Conservation (phyloP, 768 basidiomycete species). For the Gautieria morchelliformis region DNA sequence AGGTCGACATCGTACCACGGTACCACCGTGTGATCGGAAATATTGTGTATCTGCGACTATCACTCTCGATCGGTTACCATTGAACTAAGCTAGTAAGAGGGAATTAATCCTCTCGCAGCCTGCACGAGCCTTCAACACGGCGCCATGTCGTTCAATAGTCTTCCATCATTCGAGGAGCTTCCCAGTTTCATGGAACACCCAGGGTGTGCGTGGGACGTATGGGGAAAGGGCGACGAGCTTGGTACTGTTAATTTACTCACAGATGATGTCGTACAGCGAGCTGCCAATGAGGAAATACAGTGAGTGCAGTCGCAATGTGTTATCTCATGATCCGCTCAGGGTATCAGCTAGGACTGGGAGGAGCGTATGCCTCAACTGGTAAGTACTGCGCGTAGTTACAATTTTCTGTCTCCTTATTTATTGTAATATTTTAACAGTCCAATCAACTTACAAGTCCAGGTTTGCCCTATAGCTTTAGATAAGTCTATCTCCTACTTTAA, state of each 20-base stretch:
- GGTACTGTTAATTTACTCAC: conserved; percentile 13
- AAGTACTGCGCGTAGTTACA: not conserved
- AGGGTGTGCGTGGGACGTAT: conserved; percentile 11
- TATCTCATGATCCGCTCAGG: not conserved
- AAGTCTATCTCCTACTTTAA: not conserved
- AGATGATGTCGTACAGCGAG: conserved; percentile 6
- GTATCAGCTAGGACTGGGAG: conserved; percentile 6
- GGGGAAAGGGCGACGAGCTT: conserved; percentile 11
- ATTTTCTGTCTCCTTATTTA: not conserved
- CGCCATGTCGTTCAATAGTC: conserved; percentile 1
- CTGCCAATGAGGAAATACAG: conserved; percentile 7
- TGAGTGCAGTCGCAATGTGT: not conserved
- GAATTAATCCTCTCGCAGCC: no score
- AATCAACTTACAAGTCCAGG: conserved; percentile 5
- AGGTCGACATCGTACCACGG: no score
- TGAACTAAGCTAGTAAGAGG: no score
- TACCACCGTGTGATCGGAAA: no score
- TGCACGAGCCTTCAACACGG: not conserved
- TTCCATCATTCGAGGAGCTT: conserved; percentile 9
- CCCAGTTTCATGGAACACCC: conserved; percentile 5
- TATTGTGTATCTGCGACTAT: no score
- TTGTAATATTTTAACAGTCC: not conserved
- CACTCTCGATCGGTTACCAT: no score
- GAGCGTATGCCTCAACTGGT: conserved; percentile 7
- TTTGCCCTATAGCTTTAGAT: not conserved